Conservation (phyloP, 1,284 basidiomycete genomes). For the Ceratobasidium sp. region DNA sequence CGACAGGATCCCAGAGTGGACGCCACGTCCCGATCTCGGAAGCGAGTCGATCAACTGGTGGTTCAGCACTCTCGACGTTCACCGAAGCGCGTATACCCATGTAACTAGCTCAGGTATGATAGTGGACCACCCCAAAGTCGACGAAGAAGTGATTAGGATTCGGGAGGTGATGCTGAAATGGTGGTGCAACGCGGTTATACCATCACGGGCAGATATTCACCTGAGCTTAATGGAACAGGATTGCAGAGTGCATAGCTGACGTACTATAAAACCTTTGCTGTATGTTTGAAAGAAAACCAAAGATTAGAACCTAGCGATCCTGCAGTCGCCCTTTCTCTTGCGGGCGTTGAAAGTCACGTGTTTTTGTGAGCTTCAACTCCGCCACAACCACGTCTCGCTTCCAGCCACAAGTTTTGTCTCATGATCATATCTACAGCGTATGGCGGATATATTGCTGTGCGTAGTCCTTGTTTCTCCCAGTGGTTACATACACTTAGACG, state of each 20-base stretch:
- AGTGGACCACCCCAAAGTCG: not conserved
- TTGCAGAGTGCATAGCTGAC: not conserved
- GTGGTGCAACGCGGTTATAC: constrained; percentile 6
- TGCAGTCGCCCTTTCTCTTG: too few relatives aligned
- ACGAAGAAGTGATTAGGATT: not conserved
- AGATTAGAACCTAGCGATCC: too few relatives aligned
- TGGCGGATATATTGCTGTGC: too few relatives aligned
- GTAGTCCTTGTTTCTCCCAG: too few relatives aligned
- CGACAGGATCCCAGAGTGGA: constrained; percentile 15
- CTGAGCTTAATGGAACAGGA: not conserved
- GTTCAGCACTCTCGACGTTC: not conserved
- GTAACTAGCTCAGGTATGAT: not conserved
- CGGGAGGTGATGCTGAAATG: constrained; percentile 9
- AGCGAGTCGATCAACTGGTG: not conserved
- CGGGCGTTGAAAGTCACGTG: too few relatives aligned
- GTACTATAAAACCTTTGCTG: not conserved
- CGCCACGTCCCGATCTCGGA: constrained; percentile 26
- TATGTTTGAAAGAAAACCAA: too few relatives aligned
- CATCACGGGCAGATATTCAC: not conserved
- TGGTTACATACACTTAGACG: too few relatives aligned
- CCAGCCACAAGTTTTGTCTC: too few relatives aligned
- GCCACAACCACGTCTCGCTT: too few relatives aligned
- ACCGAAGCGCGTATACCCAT: not conserved
- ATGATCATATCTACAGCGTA: too few relatives aligned
- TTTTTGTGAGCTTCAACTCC: too few relatives aligned